These are phyloP conservation scores for Boletus rex-veris DNA, from an alignment of 768 basidiomycete species.

Conservation along the genomic window DNA sequence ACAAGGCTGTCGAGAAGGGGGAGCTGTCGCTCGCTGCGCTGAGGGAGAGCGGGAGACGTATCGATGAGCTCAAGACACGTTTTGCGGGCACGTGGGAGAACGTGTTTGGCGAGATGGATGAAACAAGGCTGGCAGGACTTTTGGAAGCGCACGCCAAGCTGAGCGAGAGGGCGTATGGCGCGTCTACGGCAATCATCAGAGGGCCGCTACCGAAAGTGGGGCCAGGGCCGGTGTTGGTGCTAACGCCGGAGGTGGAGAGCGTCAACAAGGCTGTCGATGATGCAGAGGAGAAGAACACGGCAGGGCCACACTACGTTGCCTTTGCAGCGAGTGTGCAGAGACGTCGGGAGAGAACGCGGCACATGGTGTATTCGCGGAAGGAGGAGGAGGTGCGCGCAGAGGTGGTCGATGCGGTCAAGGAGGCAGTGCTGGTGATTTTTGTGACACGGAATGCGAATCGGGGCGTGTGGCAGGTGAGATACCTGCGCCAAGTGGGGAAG, in stretches of 20 bases:
- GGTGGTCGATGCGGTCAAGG: slow-evolving; percentile 4
- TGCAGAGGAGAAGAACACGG: slow-evolving; percentile 53
- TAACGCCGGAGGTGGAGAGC: slow-evolving; percentile 57
- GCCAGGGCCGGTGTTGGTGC: slow-evolving; percentile 37
- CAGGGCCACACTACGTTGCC: slow-evolving; percentile 51
- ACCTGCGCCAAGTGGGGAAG: slow-evolving; percentile 31
- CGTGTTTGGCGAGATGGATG: slow-evolving; percentile 29
- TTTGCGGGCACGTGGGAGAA: slow-evolving; percentile 50
- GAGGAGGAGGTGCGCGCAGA: not conserved
- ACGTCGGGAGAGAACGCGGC: slow-evolving; percentile 34
- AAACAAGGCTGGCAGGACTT: slow-evolving; percentile 25
- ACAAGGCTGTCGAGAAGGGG: slow-evolving; percentile 47
- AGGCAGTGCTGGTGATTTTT: slow-evolving; percentile 37
- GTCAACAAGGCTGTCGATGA: slow-evolving; percentile 64
- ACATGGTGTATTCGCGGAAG: slow-evolving; percentile 42
- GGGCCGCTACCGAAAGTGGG: slow-evolving; percentile 36
- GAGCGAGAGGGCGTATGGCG: slow-evolving; percentile 45
- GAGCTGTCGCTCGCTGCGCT: slow-evolving; percentile 39
- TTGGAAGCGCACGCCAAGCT: slow-evolving; percentile 40
- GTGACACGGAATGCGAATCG: slow-evolving; percentile 56
- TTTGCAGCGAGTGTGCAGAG: slow-evolving; percentile 41
- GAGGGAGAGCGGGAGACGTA: slow-evolving; percentile 41
- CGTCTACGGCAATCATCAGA: slow-evolving; percentile 46
- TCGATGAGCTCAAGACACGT: slow-evolving; percentile 46
- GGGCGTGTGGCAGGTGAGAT: slow-evolving; percentile 49